phyloP scores from a whole-genome alignment of 1,139 yeast genomes.

The Hansenula lynferdii region DNA sequence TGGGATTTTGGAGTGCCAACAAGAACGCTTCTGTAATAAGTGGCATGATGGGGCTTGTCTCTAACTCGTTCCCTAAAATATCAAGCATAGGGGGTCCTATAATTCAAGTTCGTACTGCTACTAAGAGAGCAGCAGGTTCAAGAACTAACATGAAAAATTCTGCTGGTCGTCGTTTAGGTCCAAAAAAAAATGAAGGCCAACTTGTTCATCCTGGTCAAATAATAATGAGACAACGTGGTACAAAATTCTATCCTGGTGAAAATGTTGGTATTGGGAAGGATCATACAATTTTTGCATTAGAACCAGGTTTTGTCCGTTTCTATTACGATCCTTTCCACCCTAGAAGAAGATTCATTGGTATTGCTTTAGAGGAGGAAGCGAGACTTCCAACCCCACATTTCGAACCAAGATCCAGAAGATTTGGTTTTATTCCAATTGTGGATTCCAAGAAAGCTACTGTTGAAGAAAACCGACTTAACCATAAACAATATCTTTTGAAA shows the following conservation, averaged over 20 bases:
- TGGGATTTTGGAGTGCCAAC: constrained; percentile 2
- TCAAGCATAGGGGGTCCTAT: constrained; percentile 7
- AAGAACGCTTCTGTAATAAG: neutral
- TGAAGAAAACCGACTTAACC: constrained; percentile 40
- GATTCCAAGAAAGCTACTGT: constrained; percentile 46
- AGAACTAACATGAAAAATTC: constrained; percentile 92
- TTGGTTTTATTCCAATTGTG: constrained; percentile 60
- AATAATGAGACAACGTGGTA: constrained; percentile 92
- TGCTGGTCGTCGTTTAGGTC: constrained; percentile 92
- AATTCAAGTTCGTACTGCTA: constrained; percentile 75
- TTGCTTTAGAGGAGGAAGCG: constrained; percentile 62
- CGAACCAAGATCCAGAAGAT: constrained; percentile 78
- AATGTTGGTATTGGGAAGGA: constrained; percentile 89
- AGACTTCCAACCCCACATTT: constrained; percentile 86
- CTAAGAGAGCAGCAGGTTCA: constrained; percentile 92
- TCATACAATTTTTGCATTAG: constrained; percentile 86
- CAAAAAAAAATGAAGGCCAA: constrained; percentile 71
- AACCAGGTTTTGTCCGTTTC: constrained; percentile 90
- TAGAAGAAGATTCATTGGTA: constrained; percentile 83
- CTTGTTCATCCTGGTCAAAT: constrained; percentile 78
- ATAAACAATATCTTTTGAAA: constrained; percentile 54
- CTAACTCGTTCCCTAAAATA: neutral
- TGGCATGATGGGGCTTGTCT: neutral
- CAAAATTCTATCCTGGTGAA: constrained; percentile 94
- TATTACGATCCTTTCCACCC: constrained; percentile 98